Conservation (phyloP, 805 yeast genomes). For the Komagataella phaffii region DNA sequence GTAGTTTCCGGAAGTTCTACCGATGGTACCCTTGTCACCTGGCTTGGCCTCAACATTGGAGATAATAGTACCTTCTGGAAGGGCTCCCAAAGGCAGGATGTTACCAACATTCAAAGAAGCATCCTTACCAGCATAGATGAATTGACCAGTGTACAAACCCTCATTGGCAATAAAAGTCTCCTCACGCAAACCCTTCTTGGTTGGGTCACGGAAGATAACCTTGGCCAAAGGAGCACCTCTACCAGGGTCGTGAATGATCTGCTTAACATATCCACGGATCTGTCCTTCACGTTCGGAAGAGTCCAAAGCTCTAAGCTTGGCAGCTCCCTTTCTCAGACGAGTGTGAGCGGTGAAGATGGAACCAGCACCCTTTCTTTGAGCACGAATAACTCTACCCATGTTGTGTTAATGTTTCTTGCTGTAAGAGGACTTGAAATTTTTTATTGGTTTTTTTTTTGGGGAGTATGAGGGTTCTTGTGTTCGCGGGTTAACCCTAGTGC, state of each 20-base stretch:
- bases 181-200: conserved; percentile 95
- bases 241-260: conserved; percentile 98
- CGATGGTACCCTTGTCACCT: conserved; percentile 83
- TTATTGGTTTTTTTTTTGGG: not conserved
- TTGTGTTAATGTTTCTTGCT: not conserved
- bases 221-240: conserved; percentile 99
- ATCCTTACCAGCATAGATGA: conserved; percentile 97
- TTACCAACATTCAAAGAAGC: conserved; percentile 96
- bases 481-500: not conserved
- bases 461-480: not conserved
- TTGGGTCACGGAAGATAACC: conserved; percentile 99
- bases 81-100: conserved; percentile 91
- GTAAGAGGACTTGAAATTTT: not conserved
- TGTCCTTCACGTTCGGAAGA: conserved; percentile 99
- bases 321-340: conserved; percentile 99
- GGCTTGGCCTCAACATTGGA: conserved; percentile 39
- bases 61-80: conserved; percentile 43
- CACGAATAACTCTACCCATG: conserved; percentile 98
- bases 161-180: conserved; percentile 99
- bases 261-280: conserved; percentile 98
- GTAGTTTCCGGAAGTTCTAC: conserved; percentile 99
- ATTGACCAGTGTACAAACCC: conserved; percentile 99
- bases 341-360: conserved; percentile 99
- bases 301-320: conserved; percentile 98
- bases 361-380: conserved; percentile 99